Base-by-base conservation (phyloP, 129 eudicot species). In the Flaveria brownii region DNA sequence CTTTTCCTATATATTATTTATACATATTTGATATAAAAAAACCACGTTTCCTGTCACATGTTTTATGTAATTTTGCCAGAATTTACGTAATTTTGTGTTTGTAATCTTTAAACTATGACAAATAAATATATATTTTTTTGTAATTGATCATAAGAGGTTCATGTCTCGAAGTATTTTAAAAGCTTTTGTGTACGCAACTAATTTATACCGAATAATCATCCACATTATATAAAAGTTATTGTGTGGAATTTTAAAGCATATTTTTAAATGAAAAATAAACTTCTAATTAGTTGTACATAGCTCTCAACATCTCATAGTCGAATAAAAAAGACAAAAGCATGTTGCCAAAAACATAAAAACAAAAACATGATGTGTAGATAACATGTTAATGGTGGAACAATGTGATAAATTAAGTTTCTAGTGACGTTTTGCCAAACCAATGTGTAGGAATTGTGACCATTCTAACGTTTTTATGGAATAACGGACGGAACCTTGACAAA, bases 1-100 rank as follows among this genome's bases (percentile, higher is more conserved):
- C 74, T 68, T 77, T 76, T 67, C 15, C 17, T 46, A 60, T 43
- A 15, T 41, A 36, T 36, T 52, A 25, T 56, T 54, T 65, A 18
- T 76, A 14, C 13, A 50, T 25, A 39, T 41, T 57, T 9, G 12
- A 4, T 13, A 8, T 2, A 60, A 47, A 54, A 11, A 42, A 25
- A 77, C 69, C 81, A 68, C 68, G 75, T 68, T 68, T 77, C 61
- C 60, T 26, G 81, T 68, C 70, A 45, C 79, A 68, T 77, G 81
- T 68, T 77, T 77, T 77, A 77, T 55, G 81, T 68, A 55, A 68
- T 41, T 42, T 23, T 55, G 30, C 81, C 68, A 36, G 33, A 33
- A 36, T 66, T 66, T 66, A 47, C 59, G 65, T 66, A 77, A 23
- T 56, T 73, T 41, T 73, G 52, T 22, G 20, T 23, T 73, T 73